Evolutionary conservation across 768 basidiomycete genomes (phyloP), one percentile per base, ranked within the genome.

Genomic region (Mycena rebaudengoi): DNA sequence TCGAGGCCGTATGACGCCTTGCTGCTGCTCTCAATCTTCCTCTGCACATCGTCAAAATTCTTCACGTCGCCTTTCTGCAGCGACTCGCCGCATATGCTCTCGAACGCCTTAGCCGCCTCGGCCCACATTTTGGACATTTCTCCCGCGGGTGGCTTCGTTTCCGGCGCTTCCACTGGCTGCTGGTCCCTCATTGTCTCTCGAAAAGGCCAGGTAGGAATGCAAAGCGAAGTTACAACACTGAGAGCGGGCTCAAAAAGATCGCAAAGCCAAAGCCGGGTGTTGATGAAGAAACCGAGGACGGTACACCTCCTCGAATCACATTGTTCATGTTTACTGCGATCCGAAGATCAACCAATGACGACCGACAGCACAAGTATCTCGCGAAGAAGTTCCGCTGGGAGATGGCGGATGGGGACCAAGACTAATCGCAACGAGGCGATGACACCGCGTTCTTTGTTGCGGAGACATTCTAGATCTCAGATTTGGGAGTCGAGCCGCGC

Each of bases 401-500:
- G 37, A 25, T 56, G 49, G 2, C 40, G 45, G 14, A 64, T 41
- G 16, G 62, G 62, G 8, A 55, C 45, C 11, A 58, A 30, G 29
- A 29, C 53, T 5, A 41, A 23, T 30, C 45, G 40, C 7, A 64
- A 55, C 1, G 45, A 28, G 32, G 46, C 23, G 8, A 64, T 50
- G 10, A 44, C 14, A 13, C 54, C 55, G 23, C 46, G 62, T 41
- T 64, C 62, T 13, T 25, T 46, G 16, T 51, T 49, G 46, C 62
- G 62, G 8, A 57, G 39, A 23, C 40, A 30, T 29, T 20, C 7
- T 11, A 64, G 48, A 21, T 56, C 55, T 10, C 41, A 5, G 2
- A 64, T 64, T 18, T 64, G 62, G 20, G 46, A 56, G 20, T 57
- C 62, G 10, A 64, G 49, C 3, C 37, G 49, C 1, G 40, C 55